Percentiles rank a stretch among this genome's conserved stretches.
Conservation (phyloP, 495 filamentous ascomycete species). For the Penicillium bialowiezense region DNA sequence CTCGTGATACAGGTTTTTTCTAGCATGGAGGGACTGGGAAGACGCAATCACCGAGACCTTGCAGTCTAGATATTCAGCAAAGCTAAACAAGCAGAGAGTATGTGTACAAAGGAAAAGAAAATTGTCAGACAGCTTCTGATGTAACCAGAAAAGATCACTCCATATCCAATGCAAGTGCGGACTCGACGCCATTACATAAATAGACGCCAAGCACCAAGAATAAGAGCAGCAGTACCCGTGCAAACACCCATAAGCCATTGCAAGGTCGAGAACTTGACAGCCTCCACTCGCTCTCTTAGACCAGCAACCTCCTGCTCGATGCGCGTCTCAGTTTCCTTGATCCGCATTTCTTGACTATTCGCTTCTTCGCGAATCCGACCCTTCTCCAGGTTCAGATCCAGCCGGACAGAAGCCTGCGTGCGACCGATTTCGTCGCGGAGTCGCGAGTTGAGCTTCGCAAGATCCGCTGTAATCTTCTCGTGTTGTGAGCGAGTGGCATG, state of each 20-base stretch:
- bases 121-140: slow-evolving; percentile 12
- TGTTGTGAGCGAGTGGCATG: slow-evolving; percentile 85
- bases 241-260: slow-evolving; percentile 99
- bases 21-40: too few relatives aligned
- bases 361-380: slow-evolving; percentile 95
- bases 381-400: slow-evolving; percentile 97
- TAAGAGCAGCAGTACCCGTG: slow-evolving; percentile 86
- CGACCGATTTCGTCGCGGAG: slow-evolving; percentile 91
- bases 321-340: slow-evolving; percentile 97
- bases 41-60: too few relatives aligned
- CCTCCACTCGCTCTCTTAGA: slow-evolving; percentile 86
- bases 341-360: slow-evolving; percentile 94
- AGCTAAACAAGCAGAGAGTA: slow-evolving; percentile 10
- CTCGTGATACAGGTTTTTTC: too few relatives aligned
- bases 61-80: not conserved
- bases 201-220: slow-evolving; percentile 94
- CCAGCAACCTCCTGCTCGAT: slow-evolving; percentile 98
- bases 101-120: slow-evolving; percentile 20
- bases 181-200: slow-evolving; percentile 52
- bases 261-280: slow-evolving; percentile 94
- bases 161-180: slow-evolving; percentile 19
- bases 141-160: slow-evolving; percentile 18
- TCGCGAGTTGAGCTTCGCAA: slow-evolving; percentile 84
- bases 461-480: slow-evolving; percentile 89
- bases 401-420: slow-evolving; percentile 84